These are phyloP conservation scores for Bisporella sp. DNA, from an alignment of 2,329 filamentous ascomycete species.

Conservation along the genomic window DNA sequence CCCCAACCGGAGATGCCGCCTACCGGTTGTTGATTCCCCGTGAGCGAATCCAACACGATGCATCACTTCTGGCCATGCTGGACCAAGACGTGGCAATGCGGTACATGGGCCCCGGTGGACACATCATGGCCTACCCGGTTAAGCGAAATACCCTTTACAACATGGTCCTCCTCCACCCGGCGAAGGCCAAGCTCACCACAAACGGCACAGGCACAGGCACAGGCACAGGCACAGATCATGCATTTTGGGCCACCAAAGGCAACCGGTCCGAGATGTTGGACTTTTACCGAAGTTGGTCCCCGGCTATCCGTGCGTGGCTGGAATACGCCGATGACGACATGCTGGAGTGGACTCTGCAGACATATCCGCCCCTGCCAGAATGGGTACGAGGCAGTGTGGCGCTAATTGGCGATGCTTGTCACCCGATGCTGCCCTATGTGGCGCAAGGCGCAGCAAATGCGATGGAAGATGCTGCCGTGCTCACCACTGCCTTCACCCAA, in stretches of 20 bases:
- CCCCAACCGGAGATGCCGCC: conserved; percentile 44
- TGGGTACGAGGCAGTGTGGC: conserved; percentile 2
- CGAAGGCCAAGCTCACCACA: no score
- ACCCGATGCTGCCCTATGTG: conserved; percentile 57
- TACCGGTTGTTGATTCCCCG: conserved; percentile 47
- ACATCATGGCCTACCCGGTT: conserved; percentile 25
- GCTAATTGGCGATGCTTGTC: conserved; percentile 49
- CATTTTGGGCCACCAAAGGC: conserved; percentile 5
- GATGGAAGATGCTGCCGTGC: conserved; percentile 52
- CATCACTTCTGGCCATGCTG: conserved; percentile 48
- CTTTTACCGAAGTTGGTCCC: conserved; percentile 4
- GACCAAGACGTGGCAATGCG: conserved; percentile 43
- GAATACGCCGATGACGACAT: conserved; percentile 4
- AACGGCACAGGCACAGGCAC: no score
- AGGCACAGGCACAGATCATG: conserved; percentile 26
- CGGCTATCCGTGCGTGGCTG: background rate
- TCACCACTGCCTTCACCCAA: conserved; percentile 37
- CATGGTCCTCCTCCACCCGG: conserved; percentile 15
- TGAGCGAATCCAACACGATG: conserved; percentile 32
- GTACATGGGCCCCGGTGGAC: conserved; percentile 22
- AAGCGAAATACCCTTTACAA: conserved; percentile 16
- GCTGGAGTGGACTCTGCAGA: conserved; percentile 4
- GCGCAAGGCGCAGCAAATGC: conserved; percentile 58
- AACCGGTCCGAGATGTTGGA: conserved; percentile 4
- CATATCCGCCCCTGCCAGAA: conserved; percentile 1